Base-by-base conservation (phyloP, 2,329 filamentous ascomycete species). In the Emergomyces orientalis region DNA sequence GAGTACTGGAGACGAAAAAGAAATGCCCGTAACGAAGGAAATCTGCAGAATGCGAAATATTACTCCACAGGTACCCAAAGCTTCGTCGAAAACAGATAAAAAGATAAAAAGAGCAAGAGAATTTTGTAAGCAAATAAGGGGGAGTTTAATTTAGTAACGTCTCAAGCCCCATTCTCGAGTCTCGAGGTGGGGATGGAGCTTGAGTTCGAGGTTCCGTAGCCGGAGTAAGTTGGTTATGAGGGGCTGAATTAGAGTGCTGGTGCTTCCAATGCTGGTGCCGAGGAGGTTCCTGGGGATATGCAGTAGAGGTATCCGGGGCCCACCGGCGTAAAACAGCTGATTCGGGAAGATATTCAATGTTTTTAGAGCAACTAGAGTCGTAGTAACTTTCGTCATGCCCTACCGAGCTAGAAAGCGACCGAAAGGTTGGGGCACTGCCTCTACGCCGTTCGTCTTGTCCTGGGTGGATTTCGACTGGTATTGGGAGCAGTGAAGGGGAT, bases 401-500 rank as follows among this genome's bases (percentile, higher is more conserved):
- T 49, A 43, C 34, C 58, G 27, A 19, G 43, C 5, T 57, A 25
- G 61, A 47, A 7, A 67, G 55, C 8, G 68, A 64, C 32, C 69
- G 67, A 13, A 71, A 64, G 9, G 67, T 67, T 9, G 69, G 67
- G 32, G 68, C 64, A 41, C 72, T 76, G 22, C 71, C 72, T 41
- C 74, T 69, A 39, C 72, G 72, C 39, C 68, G 64, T 37, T 75
- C 73, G 61, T 67, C 66, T 51, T 75, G 73, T 43, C 71, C 71
- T 34, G 72, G 67, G 37, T 80, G 79, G n/a, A 82, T 70, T 62
- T 78, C 77, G 47, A 79, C 71, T 1, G 76, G 76, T 13, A 74
- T 69, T 9, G 75, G 73, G 62, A 76, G 70, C 7, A 76, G 69
- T 58, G 77, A 74, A 22, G 77, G 76, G 3, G 77, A 79, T 49